A percentile compares a stretch with the other conserved stretches of the same genome.
These are phyloP conservation scores for Cutaneotrichosporon cutaneum DNA, from an alignment of 1,284 basidiomycete genomes.

Conservation along the genomic window DNA sequence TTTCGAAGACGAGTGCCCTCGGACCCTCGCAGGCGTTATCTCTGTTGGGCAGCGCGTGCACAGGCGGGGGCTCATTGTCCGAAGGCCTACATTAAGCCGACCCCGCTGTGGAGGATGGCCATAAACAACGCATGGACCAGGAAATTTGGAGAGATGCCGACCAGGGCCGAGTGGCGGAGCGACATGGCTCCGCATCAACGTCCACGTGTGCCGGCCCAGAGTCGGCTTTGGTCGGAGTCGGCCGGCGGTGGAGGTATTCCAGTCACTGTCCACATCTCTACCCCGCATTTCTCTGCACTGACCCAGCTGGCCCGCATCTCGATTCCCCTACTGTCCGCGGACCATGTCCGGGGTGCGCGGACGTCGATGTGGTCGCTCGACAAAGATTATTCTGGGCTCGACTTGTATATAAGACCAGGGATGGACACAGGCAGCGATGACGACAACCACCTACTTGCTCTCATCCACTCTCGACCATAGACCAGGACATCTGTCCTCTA, in stretches of 20 bases:
- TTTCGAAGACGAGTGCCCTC: background rate
- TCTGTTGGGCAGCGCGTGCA: background rate
- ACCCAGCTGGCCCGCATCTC: background rate
- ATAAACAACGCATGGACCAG: too few relatives aligned
- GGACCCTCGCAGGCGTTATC: background rate
- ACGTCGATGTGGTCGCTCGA: background rate
- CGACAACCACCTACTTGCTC: background rate
- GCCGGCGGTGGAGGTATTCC: background rate
- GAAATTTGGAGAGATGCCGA: conserved; percentile 4
- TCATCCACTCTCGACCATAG: background rate
- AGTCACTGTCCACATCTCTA: background rate
- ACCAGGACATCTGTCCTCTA: conserved; percentile 1
- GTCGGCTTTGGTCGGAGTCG: conserved; percentile 11
- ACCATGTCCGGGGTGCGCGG: conserved; percentile 1
- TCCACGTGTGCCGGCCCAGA: background rate
- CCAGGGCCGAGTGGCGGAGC: conserved; percentile 8
- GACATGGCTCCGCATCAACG: background rate
- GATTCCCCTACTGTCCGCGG: conserved; percentile 1
- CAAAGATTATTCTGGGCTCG: background rate
- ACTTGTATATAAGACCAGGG: background rate
- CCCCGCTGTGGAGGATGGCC: conserved; percentile 5
- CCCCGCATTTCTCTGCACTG: conserved; percentile 5
- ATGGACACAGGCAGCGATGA: background rate
- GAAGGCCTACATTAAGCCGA: conserved; percentile 10
- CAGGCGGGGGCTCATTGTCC: background rate